Conservation (phyloP, 2,329 filamentous ascomycete species). For the Coniochaeta sp. region DNA sequence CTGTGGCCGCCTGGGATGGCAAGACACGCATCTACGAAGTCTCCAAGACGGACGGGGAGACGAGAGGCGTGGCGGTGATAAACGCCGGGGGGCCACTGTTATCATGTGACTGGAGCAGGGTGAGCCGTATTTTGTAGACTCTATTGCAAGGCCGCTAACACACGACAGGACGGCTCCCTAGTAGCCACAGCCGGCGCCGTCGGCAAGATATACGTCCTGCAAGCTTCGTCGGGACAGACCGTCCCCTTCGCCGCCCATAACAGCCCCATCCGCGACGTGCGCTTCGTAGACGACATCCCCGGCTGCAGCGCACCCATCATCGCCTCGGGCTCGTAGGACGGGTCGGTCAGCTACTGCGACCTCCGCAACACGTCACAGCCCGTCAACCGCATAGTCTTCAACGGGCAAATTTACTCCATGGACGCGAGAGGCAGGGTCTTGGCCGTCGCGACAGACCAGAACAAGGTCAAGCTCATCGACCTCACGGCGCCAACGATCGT, state of each 20-base stretch:
- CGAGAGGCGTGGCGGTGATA: slow-evolving; percentile 17
- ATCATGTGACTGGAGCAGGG: slow-evolving; percentile 29
- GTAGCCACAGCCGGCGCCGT: slow-evolving; percentile 24
- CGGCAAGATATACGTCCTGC: slow-evolving; percentile 21
- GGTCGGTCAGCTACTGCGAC: slow-evolving; percentile 51
- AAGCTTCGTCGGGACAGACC: slow-evolving; percentile 20
- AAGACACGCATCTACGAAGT: slow-evolving; percentile 28
- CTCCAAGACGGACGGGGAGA: slow-evolving; percentile 12
- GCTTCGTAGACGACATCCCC: slow-evolving; percentile 24
- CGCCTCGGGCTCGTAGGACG: slow-evolving; percentile 43
- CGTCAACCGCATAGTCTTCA: slow-evolving; percentile 36
- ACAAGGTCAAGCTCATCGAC: slow-evolving; percentile 22
- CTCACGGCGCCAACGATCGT: slow-evolving; percentile 17
- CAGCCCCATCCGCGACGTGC: slow-evolving; percentile 22
- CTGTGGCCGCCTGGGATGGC: slow-evolving; percentile 27
- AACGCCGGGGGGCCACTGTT: slow-evolving; percentile 20
- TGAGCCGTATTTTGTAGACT: too few species aligned
- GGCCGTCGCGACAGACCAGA: slow-evolving; percentile 23
- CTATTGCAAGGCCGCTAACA: too few species aligned
- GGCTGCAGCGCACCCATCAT: slow-evolving; percentile 16
- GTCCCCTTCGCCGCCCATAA: slow-evolving; percentile 20
- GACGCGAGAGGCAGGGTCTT: slow-evolving; percentile 21
- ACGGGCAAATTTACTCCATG: slow-evolving; percentile 39
- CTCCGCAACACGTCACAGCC: slow-evolving; percentile 35
- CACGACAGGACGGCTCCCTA: slow-evolving; percentile 23